phyloP scores from a whole-genome alignment of 2,329 filamentous ascomycete species.

The Gnomoniopsis sp. region DNA sequence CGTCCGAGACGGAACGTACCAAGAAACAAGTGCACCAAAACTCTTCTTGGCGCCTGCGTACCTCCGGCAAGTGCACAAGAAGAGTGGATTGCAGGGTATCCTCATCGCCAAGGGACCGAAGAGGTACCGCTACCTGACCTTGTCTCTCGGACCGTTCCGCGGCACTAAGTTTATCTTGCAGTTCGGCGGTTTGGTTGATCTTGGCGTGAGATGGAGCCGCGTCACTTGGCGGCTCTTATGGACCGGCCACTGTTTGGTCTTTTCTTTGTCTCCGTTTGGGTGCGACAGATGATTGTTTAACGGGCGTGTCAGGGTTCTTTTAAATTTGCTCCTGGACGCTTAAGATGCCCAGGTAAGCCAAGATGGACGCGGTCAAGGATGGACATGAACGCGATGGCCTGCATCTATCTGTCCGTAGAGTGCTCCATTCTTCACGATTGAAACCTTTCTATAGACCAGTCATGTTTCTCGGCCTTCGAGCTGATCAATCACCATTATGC shows the following conservation, averaged over 20 bases:
- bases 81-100: not conserved
- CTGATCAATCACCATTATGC: not conserved
- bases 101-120: not conserved
- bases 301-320: too few species aligned
- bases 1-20: not conserved
- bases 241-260: not conserved
- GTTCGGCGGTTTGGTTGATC: not conserved
- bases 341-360: not conserved
- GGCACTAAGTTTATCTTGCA: not conserved
- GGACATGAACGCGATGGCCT: not conserved
- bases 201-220: not conserved
- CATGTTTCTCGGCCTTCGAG: not conserved
- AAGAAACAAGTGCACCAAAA: not conserved
- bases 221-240: not conserved
- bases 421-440: too few species aligned
- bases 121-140: not conserved
- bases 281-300: not conserved
- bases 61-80: too few species aligned
- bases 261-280: not conserved
- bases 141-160: conserved; percentile 10
- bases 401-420: not conserved
- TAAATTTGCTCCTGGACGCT: too few species aligned
- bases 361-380: not conserved
- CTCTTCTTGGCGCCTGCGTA: not conserved
- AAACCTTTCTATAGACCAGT: not conserved